Evolutionary conservation across 2,329 filamentous ascomycete species (phyloP).

Genomic region (Samsoniella hepiali): DNA sequence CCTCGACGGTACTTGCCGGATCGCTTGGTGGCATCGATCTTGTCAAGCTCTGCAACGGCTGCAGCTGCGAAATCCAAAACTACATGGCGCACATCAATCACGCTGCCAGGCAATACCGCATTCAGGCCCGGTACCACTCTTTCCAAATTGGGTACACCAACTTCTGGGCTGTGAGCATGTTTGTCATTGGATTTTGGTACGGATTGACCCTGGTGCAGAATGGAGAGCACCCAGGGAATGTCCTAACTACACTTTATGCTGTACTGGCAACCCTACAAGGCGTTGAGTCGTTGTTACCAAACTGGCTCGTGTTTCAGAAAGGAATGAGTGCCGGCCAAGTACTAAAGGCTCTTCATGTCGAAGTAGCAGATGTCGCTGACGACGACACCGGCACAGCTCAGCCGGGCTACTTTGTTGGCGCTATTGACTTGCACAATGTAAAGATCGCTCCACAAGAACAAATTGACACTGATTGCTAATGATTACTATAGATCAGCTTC

Average conservation of each 20-base stretch:
- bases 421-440: conserved; percentile 68
- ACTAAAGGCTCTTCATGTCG: conserved; percentile 47
- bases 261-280: conserved; percentile 73
- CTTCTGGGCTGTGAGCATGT: conserved; percentile 73
- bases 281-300: conserved; percentile 69
- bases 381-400: conserved; percentile 20
- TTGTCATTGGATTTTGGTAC: conserved; percentile 89
- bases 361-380: conserved; percentile 20
- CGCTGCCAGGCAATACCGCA: conserved; percentile 61
- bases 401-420: conserved; percentile 54
- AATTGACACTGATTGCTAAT: conserved; percentile 21
- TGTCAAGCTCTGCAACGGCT: conserved; percentile 81
- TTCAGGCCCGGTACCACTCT: conserved; percentile 66
- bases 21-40: conserved; percentile 74
- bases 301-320: conserved; percentile 74
- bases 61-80: conserved; percentile 63
- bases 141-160: conserved; percentile 70
- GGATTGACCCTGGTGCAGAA: conserved; percentile 66
- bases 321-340: conserved; percentile 70
- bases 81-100: conserved; percentile 57
- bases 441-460: conserved; percentile 25
- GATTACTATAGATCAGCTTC: conserved; percentile 65
- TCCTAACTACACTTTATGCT: conserved; percentile 83
- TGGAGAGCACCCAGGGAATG: conserved; percentile 59
- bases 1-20: conserved; percentile 68